Evolutionary conservation across 257 asterid genomes (phyloP).

Genomic region (Solanum peruvianum): DNA sequence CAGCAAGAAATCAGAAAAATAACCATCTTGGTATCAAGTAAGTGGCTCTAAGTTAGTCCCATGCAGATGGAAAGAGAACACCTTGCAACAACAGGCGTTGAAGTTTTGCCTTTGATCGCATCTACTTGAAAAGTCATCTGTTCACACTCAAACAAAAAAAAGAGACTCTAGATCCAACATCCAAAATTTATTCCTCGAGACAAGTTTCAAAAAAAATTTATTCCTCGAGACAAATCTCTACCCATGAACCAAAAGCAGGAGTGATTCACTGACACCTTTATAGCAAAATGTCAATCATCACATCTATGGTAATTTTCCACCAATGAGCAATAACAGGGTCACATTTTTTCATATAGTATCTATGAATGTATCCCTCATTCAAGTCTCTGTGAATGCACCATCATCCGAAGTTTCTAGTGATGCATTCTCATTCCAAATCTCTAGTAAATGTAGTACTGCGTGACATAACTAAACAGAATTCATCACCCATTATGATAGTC

Average conservation of each 20-base stretch:
- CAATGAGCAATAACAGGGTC: neutral
- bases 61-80: neutral
- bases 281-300: neutral
- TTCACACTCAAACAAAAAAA: neutral
- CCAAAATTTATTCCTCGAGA: neutral
- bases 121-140: neutral
- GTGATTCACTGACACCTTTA: neutral
- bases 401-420: neutral
- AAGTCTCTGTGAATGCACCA: neutral
- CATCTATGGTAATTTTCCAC: neutral
- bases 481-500: neutral
- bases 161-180: neutral
- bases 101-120: neutral
- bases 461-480: neutral
- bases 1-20: neutral
- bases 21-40: neutral
- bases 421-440: neutral
- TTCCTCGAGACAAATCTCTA: neutral
- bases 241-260: neutral
- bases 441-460: neutral
- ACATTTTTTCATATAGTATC: neutral
- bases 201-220: neutral
- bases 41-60: neutral
- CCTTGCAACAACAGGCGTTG: neutral
- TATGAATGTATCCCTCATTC: neutral